phyloP scores from a whole-genome alignment of 139 green algal species.

The Diplosphaera chodatii region DNA sequence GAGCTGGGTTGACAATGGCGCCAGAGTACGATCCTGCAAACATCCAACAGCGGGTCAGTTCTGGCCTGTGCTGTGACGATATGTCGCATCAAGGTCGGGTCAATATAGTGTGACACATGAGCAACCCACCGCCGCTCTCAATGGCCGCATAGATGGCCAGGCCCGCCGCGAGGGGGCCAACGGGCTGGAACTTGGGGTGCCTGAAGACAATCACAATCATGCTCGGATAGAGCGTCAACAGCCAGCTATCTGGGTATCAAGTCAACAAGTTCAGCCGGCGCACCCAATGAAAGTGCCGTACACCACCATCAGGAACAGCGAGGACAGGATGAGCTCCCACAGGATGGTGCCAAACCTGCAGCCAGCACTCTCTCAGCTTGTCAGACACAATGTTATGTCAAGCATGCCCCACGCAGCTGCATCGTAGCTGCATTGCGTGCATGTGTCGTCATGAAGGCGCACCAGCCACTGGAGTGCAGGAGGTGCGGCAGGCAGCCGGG shows the following conservation, averaged over 20 bases:
- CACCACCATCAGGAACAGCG: neutral
- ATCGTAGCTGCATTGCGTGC: too few species aligned
- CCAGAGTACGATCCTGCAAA: neutral
- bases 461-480: neutral
- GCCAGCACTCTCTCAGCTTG: neutral
- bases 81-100: too few species aligned
- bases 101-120: too few species aligned
- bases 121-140: neutral
- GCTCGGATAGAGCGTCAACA: too few species aligned
- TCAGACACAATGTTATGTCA: neutral
- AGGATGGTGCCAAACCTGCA: neutral
- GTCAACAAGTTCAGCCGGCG: neutral
- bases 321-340: neutral
- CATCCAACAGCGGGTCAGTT: too few species aligned
- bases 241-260: too few species aligned
- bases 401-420: neutral
- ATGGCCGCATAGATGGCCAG: neutral
- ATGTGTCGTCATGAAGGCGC: too few species aligned
- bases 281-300: neutral
- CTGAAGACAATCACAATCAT: neutral
- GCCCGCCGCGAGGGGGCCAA: neutral
- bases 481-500: neutral
- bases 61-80: too few species aligned
- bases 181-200: neutral
- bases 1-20: neutral